Percentiles rank a stretch among this genome's conserved stretches.
Conservation (phyloP, 805 yeast species). For the Sugiyamaella lignohabitans region DNA sequence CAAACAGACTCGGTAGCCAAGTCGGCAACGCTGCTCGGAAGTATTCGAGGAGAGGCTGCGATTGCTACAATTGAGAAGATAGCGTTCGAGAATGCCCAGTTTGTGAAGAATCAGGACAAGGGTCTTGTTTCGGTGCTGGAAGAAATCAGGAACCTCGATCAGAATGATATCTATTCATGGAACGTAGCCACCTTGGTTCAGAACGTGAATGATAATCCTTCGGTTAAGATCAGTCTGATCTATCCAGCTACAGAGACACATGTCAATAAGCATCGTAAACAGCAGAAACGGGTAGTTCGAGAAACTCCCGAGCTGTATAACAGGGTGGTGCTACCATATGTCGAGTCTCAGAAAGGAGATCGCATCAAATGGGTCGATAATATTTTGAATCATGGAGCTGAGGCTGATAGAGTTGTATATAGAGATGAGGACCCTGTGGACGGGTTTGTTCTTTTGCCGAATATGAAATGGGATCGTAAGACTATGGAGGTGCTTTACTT, state of each 20-base stretch:
- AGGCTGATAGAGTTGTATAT: conserved; percentile 70
- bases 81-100: conserved; percentile 39
- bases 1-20: conserved; percentile 57
- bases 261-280: conserved; percentile 64
- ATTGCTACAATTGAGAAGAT: conserved; percentile 69
- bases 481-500: conserved; percentile 66
- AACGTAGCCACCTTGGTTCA: conserved; percentile 49
- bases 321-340: conserved; percentile 62
- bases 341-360: conserved; percentile 67
- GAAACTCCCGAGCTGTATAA: conserved; percentile 80
- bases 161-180: conserved; percentile 85
- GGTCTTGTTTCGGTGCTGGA: conserved; percentile 12
- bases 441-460: conserved; percentile 80
- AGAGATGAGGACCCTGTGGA: conserved; percentile 47
- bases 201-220: conserved; percentile 40
- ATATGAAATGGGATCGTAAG: conserved; percentile 91
- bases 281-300: conserved; percentile 50
- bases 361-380: conserved; percentile 86
- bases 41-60: conserved; percentile 54
- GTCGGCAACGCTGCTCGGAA: conserved; percentile 59
- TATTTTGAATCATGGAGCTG: conserved; percentile 74
- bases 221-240: conserved; percentile 67
- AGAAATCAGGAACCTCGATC: conserved; percentile 40
- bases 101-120: neutral
- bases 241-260: conserved; percentile 89